A percentile compares a stretch with the other conserved stretches of the same genome.
These are phyloP conservation scores for Rhynchosporium agropyri DNA, from an alignment of 2,329 filamentous ascomycete species.

Conservation along the genomic window DNA sequence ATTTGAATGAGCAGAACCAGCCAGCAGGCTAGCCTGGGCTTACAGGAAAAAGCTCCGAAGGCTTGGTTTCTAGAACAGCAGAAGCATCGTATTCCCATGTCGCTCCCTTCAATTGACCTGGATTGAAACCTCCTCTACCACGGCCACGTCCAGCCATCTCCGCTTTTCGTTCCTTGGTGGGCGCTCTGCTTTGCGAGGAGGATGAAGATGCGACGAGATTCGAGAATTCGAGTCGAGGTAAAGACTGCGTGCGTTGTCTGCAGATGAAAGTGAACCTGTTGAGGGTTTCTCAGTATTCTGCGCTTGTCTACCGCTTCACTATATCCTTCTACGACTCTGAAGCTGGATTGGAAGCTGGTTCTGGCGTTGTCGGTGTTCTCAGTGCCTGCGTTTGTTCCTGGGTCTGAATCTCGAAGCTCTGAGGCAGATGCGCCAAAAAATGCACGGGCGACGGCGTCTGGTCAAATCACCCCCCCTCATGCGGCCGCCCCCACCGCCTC, in stretches of 20 bases:
- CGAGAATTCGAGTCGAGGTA: too few species aligned
- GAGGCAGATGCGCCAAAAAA: too few species aligned
- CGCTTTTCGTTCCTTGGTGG: background rate
- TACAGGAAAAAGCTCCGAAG: conserved; percentile 52
- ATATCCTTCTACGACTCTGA: background rate
- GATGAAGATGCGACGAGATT: background rate
- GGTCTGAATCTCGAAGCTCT: too few species aligned
- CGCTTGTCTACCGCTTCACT: background rate
- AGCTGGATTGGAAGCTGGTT: background rate
- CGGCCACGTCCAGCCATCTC: conserved; percentile 37
- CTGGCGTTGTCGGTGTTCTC: background rate
- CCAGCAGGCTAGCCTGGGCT: conserved; percentile 22
- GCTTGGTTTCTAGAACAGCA: conserved; percentile 44
- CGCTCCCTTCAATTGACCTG: conserved; percentile 38
- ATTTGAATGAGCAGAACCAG: background rate
- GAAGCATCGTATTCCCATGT: conserved; percentile 41
- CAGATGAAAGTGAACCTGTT: background rate
- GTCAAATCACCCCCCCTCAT: too few species aligned
- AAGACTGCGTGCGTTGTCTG: background rate
- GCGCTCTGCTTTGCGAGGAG: background rate
- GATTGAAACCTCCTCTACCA: conserved; percentile 32
- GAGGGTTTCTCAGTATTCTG: background rate
- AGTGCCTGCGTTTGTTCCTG: background rate
- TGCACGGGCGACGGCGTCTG: too few species aligned
- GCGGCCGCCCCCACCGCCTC: conserved; percentile 1